Percentiles rank a stretch among this genome's conserved stretches.
Conservation (phyloP, 208 protist genomes). For the Wallacemonas sp. region DNA sequence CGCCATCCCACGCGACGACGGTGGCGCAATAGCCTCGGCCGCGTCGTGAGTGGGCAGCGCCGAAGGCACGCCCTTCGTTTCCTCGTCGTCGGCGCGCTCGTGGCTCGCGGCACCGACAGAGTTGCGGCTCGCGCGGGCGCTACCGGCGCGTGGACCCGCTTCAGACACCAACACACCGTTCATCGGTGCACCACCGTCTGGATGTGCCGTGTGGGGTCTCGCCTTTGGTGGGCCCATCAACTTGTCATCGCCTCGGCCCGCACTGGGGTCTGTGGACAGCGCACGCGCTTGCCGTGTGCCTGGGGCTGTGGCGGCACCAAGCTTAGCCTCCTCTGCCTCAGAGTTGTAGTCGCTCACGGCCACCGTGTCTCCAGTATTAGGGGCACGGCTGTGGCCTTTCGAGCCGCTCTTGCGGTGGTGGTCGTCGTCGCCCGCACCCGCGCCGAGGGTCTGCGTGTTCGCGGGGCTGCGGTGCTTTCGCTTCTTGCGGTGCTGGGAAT, state of each 20-base stretch:
- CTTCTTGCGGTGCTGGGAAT: not conserved
- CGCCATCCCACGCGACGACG: not conserved
- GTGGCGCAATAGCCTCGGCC: not conserved
- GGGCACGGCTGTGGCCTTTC: not conserved
- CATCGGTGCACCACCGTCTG: not conserved
- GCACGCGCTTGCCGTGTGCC: not conserved
- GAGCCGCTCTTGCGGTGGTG: not conserved
- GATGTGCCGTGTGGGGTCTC: not conserved
- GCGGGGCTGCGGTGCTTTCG: slow-evolving; percentile 1
- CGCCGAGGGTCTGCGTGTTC: not conserved
- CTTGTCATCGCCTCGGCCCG: no score
- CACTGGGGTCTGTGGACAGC: no score
- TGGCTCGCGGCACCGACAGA: not conserved
- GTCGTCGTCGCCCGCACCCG: not conserved
- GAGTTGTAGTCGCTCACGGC: slow-evolving; percentile 15
- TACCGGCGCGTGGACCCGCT: slow-evolving; percentile 1
- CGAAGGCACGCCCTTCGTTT: not conserved
- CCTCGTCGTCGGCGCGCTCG: not conserved
- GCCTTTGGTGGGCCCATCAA: no score
- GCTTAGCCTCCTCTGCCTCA: slow-evolving; percentile 6
- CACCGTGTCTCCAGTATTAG: not conserved
- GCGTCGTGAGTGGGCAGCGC: not conserved
- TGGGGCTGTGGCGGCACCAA: not conserved
- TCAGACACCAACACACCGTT: slow-evolving; percentile 1
- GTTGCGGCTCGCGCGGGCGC: slow-evolving; percentile 3